Evolutionary conservation across 768 basidiomycete species (phyloP).

Genomic region (Pleurotus tuber-regium): DNA sequence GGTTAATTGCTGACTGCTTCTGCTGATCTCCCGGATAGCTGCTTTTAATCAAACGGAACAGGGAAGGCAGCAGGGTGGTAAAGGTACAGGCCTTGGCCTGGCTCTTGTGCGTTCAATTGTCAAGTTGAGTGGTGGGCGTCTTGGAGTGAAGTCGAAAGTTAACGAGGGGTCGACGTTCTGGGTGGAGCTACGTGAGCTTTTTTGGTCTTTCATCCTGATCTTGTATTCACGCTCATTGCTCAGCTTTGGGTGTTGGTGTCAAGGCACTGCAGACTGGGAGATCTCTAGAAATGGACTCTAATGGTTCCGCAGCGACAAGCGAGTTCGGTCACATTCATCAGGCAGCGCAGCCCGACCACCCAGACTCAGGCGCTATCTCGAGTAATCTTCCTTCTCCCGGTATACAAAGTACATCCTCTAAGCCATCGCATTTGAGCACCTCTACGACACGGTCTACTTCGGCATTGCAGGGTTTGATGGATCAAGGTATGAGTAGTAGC

Average conservation of each 20-base stretch:
- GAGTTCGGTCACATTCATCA: slow-evolving; percentile 16
- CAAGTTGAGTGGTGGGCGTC: slow-evolving; percentile 67
- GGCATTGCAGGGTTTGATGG: slow-evolving; percentile 66
- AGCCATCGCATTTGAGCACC: slow-evolving; percentile 21
- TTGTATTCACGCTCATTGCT: background rate
- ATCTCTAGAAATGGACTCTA: slow-evolving; percentile 19
- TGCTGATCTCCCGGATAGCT: slow-evolving; percentile 34
- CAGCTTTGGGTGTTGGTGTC: slow-evolving; percentile 69
- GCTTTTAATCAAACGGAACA: slow-evolving; percentile 80
- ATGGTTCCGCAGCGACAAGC: slow-evolving; percentile 19
- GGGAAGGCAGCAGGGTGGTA: slow-evolving; percentile 70
- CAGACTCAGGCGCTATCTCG: background rate
- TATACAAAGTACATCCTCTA: background rate
- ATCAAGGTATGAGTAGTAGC: slow-evolving; percentile 42
- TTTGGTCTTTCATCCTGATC: slow-evolving; percentile 20
- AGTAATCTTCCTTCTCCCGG: background rate
- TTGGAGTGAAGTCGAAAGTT: slow-evolving; percentile 64
- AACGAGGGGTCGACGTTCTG: slow-evolving; percentile 83
- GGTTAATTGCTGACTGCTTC: background rate
- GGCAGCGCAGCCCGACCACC: background rate
- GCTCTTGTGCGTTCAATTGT: slow-evolving; percentile 80
- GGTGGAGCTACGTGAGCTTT: slow-evolving; percentile 61
- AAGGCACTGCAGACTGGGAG: slow-evolving; percentile 29
- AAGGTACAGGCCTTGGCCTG: slow-evolving; percentile 72
- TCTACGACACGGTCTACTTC: slow-evolving; percentile 32